Percentiles rank a stretch among this genome's conserved stretches.
Evolutionary conservation across 1,284 basidiomycete genomes (phyloP).

Genomic region (Rhodofomes roseus): DNA sequence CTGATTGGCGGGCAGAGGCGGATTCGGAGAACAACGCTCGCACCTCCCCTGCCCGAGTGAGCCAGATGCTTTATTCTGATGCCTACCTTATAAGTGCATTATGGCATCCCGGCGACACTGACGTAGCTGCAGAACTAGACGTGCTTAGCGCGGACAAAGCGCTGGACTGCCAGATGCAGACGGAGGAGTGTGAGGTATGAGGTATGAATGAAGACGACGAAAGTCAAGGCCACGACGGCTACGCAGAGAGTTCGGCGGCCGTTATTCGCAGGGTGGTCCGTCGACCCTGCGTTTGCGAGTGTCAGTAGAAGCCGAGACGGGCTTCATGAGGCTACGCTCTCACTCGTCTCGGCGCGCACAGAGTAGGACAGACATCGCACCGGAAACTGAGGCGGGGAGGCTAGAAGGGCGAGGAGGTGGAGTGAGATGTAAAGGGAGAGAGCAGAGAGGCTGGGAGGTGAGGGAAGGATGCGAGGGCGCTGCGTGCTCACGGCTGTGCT

Average conservation of each 20-base stretch:
- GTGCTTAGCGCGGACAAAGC: too few species aligned
- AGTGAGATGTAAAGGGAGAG: background rate
- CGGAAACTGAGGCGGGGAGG: background rate
- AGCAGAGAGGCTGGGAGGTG: background rate
- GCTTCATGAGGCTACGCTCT: slow-evolving; percentile 49
- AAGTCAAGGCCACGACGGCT: background rate
- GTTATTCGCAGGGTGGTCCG: background rate
- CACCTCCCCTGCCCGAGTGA: background rate
- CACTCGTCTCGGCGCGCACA: slow-evolving; percentile 27
- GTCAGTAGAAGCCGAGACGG: slow-evolving; percentile 21
- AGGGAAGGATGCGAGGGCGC: slow-evolving; percentile 3
- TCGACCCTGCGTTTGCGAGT: background rate
- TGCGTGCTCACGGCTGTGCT: slow-evolving; percentile 10
- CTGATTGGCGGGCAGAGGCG: background rate
- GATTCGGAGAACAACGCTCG: background rate
- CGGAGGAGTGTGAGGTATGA: background rate
- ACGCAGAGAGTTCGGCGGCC: background rate
- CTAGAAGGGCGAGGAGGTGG: background rate
- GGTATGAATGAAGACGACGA: background rate
- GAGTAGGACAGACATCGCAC: background rate
- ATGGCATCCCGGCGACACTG: background rate
- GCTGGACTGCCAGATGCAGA: background rate
- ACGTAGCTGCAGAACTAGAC: background rate
- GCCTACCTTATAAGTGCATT: background rate
- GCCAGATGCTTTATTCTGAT: background rate